Conservation (phyloP, 768 basidiomycete genomes). For the Thelephora ganbajun region DNA sequence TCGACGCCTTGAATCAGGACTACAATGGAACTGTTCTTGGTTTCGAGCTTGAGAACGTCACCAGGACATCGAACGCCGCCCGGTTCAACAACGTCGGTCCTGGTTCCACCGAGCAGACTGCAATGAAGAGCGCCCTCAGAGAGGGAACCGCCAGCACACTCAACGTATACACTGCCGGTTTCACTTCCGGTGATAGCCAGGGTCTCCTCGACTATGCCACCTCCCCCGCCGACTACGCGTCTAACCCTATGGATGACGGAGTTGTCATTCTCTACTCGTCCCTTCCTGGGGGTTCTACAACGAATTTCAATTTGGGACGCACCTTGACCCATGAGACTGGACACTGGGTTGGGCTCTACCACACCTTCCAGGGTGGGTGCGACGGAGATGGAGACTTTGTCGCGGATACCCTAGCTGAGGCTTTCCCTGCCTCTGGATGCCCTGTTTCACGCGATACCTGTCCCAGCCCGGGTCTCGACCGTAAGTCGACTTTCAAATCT, state of each 20-base stretch:
- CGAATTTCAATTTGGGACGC: constrained; percentile 23
- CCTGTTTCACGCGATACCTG: constrained; percentile 6
- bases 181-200: constrained; percentile 21
- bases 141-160: constrained; percentile 25
- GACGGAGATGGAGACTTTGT: constrained; percentile 25
- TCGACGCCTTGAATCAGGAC: too few relatives aligned
- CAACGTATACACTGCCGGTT: constrained; percentile 41
- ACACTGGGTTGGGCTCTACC: constrained; percentile 49
- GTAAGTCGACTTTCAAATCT: too few relatives aligned
- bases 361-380: constrained; percentile 45
- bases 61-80: too few relatives aligned
- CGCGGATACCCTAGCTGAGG: constrained; percentile 34
- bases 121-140: constrained; percentile 34
- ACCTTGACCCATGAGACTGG: background rate
- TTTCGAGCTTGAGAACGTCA: too few relatives aligned
- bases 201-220: constrained; percentile 42
- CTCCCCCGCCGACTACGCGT: constrained; percentile 30
- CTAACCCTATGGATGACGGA: constrained; percentile 32
- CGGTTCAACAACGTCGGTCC: background rate
- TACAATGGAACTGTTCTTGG: too few relatives aligned
- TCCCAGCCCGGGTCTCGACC: too few relatives aligned
- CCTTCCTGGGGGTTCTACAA: constrained; percentile 25
- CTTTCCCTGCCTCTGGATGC: constrained; percentile 24
- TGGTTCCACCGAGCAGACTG: constrained; percentile 20
- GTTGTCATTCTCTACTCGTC: constrained; percentile 22